Conservation (phyloP, 2,329 filamentous ascomycete genomes). For the Xylaria sp. region DNA sequence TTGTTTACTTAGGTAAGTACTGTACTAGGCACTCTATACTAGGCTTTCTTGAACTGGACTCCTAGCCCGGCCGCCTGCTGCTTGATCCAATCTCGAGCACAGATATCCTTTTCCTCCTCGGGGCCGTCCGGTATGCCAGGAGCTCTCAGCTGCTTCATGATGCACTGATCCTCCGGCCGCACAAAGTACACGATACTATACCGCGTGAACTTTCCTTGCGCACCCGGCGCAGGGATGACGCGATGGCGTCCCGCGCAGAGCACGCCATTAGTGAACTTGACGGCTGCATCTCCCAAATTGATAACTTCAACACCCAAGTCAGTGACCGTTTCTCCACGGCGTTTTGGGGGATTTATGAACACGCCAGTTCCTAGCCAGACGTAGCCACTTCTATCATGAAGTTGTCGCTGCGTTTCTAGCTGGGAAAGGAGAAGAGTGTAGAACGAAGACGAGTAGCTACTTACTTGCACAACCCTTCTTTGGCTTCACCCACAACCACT, state of each 20-base stretch:
- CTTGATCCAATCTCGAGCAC: conserved; percentile 47
- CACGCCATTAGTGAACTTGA: conserved; percentile 50
- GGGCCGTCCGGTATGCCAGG: conserved; percentile 41
- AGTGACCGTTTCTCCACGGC: background rate
- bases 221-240: conserved; percentile 50
- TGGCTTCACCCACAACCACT: conserved; percentile 54
- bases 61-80: conserved; percentile 42
- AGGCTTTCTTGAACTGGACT: conserved; percentile 32
- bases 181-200: conserved; percentile 54
- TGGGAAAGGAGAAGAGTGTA: background rate
- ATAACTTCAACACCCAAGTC: conserved; percentile 42
- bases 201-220: conserved; percentile 48
- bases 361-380: background rate
- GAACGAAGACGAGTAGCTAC: background rate
- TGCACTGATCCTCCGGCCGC: conserved; percentile 49
- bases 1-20: too few species aligned
- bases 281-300: conserved; percentile 55
- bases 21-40: too few species aligned
- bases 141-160: conserved; percentile 46
- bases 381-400: background rate
- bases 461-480: conserved; percentile 50
- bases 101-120: conserved; percentile 43
- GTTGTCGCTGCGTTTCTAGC: background rate
- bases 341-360: background rate
- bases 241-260: conserved; percentile 53